Evolutionary conservation across 352 stramenopile genomes (phyloP).

Genomic region (Pythium phragmitis): DNA sequence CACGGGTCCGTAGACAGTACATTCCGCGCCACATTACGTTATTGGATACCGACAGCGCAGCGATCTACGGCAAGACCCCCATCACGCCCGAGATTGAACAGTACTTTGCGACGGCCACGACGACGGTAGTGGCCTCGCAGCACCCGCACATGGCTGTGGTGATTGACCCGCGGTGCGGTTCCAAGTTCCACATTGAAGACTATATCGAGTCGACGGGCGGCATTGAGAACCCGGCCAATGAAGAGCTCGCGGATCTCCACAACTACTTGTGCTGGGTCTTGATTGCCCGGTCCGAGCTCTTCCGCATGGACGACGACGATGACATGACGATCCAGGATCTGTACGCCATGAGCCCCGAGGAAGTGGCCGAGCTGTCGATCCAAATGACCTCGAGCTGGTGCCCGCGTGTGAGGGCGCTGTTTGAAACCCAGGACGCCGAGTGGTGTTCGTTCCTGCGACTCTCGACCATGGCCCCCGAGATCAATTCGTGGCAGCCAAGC

Average conservation of each 20-base stretch:
- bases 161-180: slow-evolving; percentile 47
- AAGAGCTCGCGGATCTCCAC: slow-evolving; percentile 34
- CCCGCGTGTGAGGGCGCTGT: slow-evolving; percentile 41
- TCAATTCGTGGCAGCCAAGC: slow-evolving; percentile 47
- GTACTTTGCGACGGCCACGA: slow-evolving; percentile 41
- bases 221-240: slow-evolving; percentile 16
- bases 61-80: slow-evolving; percentile 70
- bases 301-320: slow-evolving; percentile 34
- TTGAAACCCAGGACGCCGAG: slow-evolving; percentile 43
- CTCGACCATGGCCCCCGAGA: slow-evolving; percentile 58
- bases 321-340: slow-evolving; percentile 35
- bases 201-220: slow-evolving; percentile 25
- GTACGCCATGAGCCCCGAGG: slow-evolving; percentile 40
- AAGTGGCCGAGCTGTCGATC: slow-evolving; percentile 51
- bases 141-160: slow-evolving; percentile 54
- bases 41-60: slow-evolving; percentile 59
- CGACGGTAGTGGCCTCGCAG: slow-evolving; percentile 45
- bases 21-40: slow-evolving; percentile 41
- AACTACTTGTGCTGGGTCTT: slow-evolving; percentile 72
- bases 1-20: slow-evolving; percentile 58
- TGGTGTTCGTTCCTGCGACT: slow-evolving; percentile 65
- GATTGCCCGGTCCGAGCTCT: slow-evolving; percentile 41
- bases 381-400: slow-evolving; percentile 53
- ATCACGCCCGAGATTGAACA: slow-evolving; percentile 54
- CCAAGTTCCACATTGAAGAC: slow-evolving; percentile 38